These are phyloP conservation scores for Citrullus mucosospermus DNA, from an alignment of 306 rosid species.

Conservation along the genomic window DNA sequence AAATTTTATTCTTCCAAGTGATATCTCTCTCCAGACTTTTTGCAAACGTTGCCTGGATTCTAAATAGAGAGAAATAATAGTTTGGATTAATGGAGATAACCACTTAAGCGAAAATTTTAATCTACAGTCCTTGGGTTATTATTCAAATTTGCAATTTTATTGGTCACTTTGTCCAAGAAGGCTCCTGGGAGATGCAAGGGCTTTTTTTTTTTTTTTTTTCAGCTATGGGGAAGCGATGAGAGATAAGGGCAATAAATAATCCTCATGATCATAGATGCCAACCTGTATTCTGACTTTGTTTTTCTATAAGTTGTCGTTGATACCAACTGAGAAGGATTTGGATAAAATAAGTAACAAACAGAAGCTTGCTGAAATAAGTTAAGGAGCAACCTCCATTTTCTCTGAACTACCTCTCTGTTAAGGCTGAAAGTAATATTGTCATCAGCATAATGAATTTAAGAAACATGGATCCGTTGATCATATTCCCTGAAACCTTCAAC, in stretches of 20 bases:
- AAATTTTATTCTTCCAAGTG: background rate
- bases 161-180: background rate
- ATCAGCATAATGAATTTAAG: background rate
- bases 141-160: background rate
- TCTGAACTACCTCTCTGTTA: too few relatives aligned
- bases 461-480: background rate
- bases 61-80: background rate
- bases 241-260: background rate
- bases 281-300: too few relatives aligned
- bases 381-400: too few relatives aligned
- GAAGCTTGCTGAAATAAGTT: too few relatives aligned
- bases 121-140: background rate
- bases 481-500: background rate
- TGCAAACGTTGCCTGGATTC: background rate
- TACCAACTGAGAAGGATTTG: too few relatives aligned
- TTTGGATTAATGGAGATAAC: background rate
- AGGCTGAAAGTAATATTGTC: background rate
- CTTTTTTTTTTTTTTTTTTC: background rate
- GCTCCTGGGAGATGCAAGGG: background rate
- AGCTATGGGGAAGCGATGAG: background rate
- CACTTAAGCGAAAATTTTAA: background rate
- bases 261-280: background rate
- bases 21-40: background rate
- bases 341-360: too few relatives aligned
- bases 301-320: too few relatives aligned